Evolutionary conservation across 192 early-diverging fungal genomes (phyloP).

Genomic region (Rhizoclosmatium globosum): DNA sequence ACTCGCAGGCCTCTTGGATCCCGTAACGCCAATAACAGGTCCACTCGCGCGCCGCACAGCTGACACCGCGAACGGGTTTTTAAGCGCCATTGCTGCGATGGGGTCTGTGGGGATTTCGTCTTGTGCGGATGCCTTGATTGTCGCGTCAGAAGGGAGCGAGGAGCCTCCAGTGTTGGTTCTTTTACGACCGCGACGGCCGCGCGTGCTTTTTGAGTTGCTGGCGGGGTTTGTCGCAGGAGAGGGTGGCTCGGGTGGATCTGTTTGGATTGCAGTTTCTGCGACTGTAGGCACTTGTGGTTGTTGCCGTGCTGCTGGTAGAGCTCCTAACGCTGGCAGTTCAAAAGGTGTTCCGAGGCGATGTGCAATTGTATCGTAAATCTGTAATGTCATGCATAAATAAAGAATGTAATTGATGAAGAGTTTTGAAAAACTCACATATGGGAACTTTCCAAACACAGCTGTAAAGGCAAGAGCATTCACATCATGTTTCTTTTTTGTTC

Average conservation of each 20-base stretch:
- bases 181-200: too few relatives aligned
- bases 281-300: background rate
- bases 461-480: slow-evolving; percentile 20
- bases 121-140: background rate
- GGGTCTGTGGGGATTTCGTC: background rate
- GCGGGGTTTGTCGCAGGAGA: background rate
- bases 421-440: background rate
- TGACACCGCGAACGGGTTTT: background rate
- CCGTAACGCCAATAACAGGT: background rate
- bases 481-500: slow-evolving; percentile 7
- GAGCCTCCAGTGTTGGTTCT: too few relatives aligned
- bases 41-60: background rate
- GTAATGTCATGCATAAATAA: background rate
- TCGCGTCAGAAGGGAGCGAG: too few relatives aligned
- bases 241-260: background rate
- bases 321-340: background rate
- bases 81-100: background rate
- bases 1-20: background rate
- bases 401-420: background rate
- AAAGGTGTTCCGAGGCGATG: slow-evolving; percentile 12
- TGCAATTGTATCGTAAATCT: slow-evolving; percentile 26
- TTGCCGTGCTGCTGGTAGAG: slow-evolving; percentile 3
- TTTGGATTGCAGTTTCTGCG: slow-evolving; percentile 5
- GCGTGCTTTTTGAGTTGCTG: background rate
- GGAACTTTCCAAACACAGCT: slow-evolving; percentile 31